Percentiles rank a stretch among this genome's conserved stretches.
Evolutionary conservation across 495 filamentous ascomycete species (phyloP).

Genomic region (Penicillium soppii): DNA sequence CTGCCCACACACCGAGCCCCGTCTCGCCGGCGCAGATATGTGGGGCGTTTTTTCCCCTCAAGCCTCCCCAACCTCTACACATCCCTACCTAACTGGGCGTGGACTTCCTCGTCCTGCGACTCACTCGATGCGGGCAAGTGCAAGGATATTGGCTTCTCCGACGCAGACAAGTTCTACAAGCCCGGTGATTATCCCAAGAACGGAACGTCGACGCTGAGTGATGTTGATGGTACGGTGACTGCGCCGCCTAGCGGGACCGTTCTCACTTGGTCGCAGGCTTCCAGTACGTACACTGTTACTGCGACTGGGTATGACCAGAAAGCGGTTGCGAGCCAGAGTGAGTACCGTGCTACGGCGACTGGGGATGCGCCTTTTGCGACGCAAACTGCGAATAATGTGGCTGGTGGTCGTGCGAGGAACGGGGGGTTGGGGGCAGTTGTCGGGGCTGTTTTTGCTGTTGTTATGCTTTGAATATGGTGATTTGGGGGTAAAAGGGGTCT

Average conservation of each 20-base stretch:
- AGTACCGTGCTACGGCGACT: slow-evolving; percentile 22
- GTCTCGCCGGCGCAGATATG: slow-evolving; percentile 27
- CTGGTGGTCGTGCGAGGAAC: not conserved
- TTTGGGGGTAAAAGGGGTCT: not conserved
- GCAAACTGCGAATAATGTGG: slow-evolving; percentile 18
- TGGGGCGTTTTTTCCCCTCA: slow-evolving; percentile 26
- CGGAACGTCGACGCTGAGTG: slow-evolving; percentile 18
- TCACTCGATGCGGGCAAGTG: slow-evolving; percentile 7
- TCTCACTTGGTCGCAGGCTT: slow-evolving; percentile 27
- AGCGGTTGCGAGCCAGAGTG: slow-evolving; percentile 22
- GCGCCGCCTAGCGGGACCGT: slow-evolving; percentile 26
- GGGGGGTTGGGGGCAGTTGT: slow-evolving; percentile 4
- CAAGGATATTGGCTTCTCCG: slow-evolving; percentile 18
- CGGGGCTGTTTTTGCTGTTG: slow-evolving; percentile 8
- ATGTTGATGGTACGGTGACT: slow-evolving; percentile 23
- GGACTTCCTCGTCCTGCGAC: slow-evolving; percentile 26
- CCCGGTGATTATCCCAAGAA: slow-evolving; percentile 23
- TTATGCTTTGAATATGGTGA: slow-evolving; percentile 5
- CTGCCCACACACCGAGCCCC: slow-evolving; percentile 26
- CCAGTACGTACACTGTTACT: slow-evolving; percentile 22
- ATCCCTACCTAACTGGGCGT: slow-evolving; percentile 23
- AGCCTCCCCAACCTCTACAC: slow-evolving; percentile 23
- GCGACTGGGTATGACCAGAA: slow-evolving; percentile 25
- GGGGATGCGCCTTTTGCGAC: slow-evolving; percentile 6
- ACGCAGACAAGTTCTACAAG: slow-evolving; percentile 27